Evolutionary conservation across 306 rosid genomes (phyloP).

Genomic region (Quercus dentata): DNA sequence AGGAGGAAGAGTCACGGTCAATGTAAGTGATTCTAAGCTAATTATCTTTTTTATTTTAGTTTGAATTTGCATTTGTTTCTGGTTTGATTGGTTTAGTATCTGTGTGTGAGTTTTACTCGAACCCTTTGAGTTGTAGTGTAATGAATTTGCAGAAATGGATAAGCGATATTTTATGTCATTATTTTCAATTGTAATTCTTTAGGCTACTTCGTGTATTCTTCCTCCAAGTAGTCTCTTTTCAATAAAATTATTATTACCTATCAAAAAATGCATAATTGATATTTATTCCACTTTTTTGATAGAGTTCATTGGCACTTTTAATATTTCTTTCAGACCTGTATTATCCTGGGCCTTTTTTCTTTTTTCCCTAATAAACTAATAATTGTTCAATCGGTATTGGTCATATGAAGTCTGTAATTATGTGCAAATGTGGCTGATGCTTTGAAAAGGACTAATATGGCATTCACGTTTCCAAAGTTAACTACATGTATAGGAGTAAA

Average conservation of each 20-base stretch:
- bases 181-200: too few relatives aligned
- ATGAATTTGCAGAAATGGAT: constrained; percentile 2
- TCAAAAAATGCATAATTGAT: neutral
- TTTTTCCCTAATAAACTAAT: neutral
- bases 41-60: too few relatives aligned
- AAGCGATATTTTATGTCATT: neutral
- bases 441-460: neutral
- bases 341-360: neutral
- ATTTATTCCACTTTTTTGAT: neutral
- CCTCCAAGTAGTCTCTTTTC: too few relatives aligned
- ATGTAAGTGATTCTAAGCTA: too few relatives aligned
- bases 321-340: neutral
- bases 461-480: neutral
- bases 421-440: neutral
- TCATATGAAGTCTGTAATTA: neutral
- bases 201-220: too few relatives aligned
- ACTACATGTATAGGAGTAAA: too few relatives aligned
- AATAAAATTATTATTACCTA: too few relatives aligned
- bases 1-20: too few relatives aligned
- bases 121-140: too few relatives aligned
- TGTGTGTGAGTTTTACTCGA: too few relatives aligned
- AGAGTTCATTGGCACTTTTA: neutral
- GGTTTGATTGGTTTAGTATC: too few relatives aligned
- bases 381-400: neutral
- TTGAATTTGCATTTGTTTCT: too few relatives aligned